Conservation (phyloP, 805 yeast genomes). For the Candida corydali region DNA sequence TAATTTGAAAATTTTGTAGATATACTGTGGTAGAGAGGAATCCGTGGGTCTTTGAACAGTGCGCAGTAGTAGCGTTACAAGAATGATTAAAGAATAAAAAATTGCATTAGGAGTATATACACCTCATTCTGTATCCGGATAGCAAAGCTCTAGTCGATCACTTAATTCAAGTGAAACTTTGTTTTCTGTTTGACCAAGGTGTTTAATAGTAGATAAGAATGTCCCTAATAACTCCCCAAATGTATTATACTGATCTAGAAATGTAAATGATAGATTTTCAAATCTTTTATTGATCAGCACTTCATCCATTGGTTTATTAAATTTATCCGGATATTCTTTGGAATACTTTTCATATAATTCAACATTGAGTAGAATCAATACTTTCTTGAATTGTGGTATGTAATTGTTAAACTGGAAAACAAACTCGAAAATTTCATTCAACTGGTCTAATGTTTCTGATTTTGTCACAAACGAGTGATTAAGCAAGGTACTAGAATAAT, state of each 20-base stretch:
- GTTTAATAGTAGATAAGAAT: slow-evolving; percentile 41
- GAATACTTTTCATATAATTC: slow-evolving; percentile 40
- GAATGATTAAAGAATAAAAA: background rate
- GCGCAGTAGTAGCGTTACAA: too few relatives aligned
- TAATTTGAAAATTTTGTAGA: too few relatives aligned
- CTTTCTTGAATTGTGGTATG: slow-evolving; percentile 49
- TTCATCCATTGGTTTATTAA: slow-evolving; percentile 36
- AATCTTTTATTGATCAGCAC: slow-evolving; percentile 37
- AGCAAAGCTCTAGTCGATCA: slow-evolving; percentile 38
- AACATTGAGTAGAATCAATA: slow-evolving; percentile 46
- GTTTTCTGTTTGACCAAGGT: slow-evolving; percentile 49
- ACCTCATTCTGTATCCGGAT: slow-evolving; percentile 23
- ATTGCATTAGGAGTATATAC: slow-evolving; percentile 4
- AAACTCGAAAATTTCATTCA: slow-evolving; percentile 44
- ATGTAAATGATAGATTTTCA: slow-evolving; percentile 35
- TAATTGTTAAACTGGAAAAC: slow-evolving; percentile 47
- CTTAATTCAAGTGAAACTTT: slow-evolving; percentile 40
- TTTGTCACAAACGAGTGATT: slow-evolving; percentile 66
- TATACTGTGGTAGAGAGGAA: too few relatives aligned
- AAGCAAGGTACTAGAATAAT: slow-evolving; percentile 58
- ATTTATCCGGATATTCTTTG: slow-evolving; percentile 31
- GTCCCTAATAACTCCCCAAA: slow-evolving; percentile 44
- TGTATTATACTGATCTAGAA: slow-evolving; percentile 40
- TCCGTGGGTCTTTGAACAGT: too few relatives aligned
- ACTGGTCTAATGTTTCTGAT: slow-evolving; percentile 44